Conservation (phyloP, 768 basidiomycete genomes). For the Agaricus blazei region DNA sequence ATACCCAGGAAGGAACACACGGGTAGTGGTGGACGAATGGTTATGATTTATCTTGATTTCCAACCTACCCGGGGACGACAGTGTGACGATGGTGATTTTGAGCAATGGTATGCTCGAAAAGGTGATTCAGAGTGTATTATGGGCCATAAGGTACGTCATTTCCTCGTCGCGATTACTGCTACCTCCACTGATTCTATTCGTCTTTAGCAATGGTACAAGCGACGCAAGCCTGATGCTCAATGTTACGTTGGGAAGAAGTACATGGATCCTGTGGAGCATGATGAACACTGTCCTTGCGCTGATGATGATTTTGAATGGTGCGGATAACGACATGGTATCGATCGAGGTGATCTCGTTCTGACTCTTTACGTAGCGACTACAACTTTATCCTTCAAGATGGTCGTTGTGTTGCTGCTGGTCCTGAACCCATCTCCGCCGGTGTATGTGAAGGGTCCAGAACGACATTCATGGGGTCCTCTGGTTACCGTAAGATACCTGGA, state of each 20-base stretch:
- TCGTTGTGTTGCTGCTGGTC: conserved; percentile 80
- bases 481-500: conserved; percentile 89
- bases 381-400: conserved; percentile 75
- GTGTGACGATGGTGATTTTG: conserved; percentile 70
- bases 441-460: conserved; percentile 56
- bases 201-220: conserved; percentile 85
- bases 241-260: conserved; percentile 94
- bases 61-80: conserved; percentile 58
- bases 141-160: conserved; percentile 75
- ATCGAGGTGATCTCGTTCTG: neutral
- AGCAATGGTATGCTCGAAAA: conserved; percentile 81
- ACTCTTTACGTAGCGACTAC: conserved; percentile 60
- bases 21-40: conserved; percentile 53
- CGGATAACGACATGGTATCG: neutral
- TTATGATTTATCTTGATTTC: conserved; percentile 82
- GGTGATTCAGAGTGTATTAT: conserved; percentile 75
- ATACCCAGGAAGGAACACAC: conserved; percentile 56
- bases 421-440: conserved; percentile 79
- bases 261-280: conserved; percentile 76
- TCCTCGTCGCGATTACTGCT: neutral
- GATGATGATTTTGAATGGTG: conserved; percentile 95
- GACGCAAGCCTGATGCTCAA: conserved; percentile 75
- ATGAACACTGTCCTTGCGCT: conserved; percentile 78
- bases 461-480: conserved; percentile 83
- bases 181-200: neutral